A percentile compares a stretch with the other conserved stretches of the same genome.
Conservation (phyloP, 1,284 basidiomycete genomes). For the Sporisorium reilianum region DNA sequence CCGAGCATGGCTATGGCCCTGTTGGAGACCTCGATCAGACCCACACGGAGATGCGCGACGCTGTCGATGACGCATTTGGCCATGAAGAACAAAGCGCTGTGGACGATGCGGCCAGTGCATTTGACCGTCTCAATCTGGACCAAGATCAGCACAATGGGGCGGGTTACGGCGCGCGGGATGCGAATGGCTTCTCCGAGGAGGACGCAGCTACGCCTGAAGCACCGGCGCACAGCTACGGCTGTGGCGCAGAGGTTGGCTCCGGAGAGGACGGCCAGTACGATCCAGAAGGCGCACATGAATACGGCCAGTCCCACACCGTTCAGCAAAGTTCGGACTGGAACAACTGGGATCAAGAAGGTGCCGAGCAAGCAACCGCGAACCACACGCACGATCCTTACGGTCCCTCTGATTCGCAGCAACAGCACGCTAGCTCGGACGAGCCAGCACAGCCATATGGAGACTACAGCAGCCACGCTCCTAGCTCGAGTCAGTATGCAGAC, state of each 20-base stretch:
- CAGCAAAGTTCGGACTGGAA: conserved; percentile 22
- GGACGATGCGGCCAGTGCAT: conserved; percentile 28
- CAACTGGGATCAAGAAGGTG: conserved; percentile 14
- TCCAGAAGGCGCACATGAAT: conserved; percentile 9
- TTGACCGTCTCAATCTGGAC: conserved; percentile 21
- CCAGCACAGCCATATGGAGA: conserved; percentile 8
- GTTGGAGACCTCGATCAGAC: not conserved
- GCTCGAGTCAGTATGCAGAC: not conserved
- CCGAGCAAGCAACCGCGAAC: conserved; percentile 3
- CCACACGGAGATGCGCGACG: conserved; percentile 11
- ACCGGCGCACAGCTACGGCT: conserved; percentile 1
- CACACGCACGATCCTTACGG: conserved; percentile 16
- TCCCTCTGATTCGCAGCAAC: conserved; percentile 12
- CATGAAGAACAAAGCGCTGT: conserved; percentile 4
- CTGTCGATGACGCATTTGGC: conserved; percentile 1
- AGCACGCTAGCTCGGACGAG: conserved; percentile 5
- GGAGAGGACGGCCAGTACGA: conserved; percentile 9
- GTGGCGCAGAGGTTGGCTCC: conserved; percentile 1
- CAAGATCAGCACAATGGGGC: conserved; percentile 7
- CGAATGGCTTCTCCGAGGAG: conserved; percentile 12
- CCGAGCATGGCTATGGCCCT: conserved; percentile 14
- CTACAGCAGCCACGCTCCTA: conserved; percentile 11
- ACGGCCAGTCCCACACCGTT: not conserved
- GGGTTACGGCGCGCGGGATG: not conserved
- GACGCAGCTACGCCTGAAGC: conserved; percentile 19